phyloP scores from a whole-genome alignment of 345 rosid genomes.

The Adansonia digitata region DNA sequence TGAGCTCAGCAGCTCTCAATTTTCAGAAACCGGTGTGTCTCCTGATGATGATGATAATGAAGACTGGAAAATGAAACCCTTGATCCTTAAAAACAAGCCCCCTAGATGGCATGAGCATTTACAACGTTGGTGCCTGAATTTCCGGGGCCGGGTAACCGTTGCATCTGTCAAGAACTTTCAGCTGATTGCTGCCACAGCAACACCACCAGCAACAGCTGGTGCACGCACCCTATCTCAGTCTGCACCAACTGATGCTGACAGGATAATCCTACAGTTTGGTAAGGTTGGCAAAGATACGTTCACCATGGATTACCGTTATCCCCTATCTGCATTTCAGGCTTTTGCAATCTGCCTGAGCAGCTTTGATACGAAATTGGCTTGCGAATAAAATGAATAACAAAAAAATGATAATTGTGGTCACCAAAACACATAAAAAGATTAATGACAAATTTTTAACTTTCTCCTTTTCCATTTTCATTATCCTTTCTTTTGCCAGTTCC shows the following conservation, averaged over 20 bases:
- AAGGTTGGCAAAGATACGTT: conserved; percentile 95
- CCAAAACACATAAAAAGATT: neutral
- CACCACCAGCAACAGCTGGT: conserved; percentile 29
- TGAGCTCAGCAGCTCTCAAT: conserved; percentile 49
- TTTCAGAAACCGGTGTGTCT: conserved; percentile 24
- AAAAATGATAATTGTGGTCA: neutral
- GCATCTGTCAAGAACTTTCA: conserved; percentile 67
- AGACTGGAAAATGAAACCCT: conserved; percentile 33
- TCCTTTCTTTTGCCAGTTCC: neutral
- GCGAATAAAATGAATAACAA: conserved; percentile 79
- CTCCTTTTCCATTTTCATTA: neutral
- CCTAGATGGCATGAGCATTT: conserved; percentile 70
- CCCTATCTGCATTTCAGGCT: conserved; percentile 92
- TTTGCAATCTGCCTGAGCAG: conserved; percentile 96
- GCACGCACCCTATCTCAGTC: conserved; percentile 34
- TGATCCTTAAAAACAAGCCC: conserved; percentile 55
- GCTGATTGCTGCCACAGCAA: conserved; percentile 35
- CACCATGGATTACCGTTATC: conserved; percentile 94
- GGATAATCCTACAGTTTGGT: conserved; percentile 91
- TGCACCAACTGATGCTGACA: conserved; percentile 57
- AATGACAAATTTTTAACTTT: neutral
- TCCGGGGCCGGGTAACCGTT: conserved; percentile 58
- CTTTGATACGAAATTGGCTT: conserved; percentile 96
- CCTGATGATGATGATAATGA: conserved; percentile 13
- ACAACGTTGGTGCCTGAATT: conserved; percentile 62